Percentiles rank a stretch among this genome's conserved stretches.
Evolutionary conservation across 371 early-diverging fungal species (phyloP).

Genomic region (Rhizopus arrhizus): DNA sequence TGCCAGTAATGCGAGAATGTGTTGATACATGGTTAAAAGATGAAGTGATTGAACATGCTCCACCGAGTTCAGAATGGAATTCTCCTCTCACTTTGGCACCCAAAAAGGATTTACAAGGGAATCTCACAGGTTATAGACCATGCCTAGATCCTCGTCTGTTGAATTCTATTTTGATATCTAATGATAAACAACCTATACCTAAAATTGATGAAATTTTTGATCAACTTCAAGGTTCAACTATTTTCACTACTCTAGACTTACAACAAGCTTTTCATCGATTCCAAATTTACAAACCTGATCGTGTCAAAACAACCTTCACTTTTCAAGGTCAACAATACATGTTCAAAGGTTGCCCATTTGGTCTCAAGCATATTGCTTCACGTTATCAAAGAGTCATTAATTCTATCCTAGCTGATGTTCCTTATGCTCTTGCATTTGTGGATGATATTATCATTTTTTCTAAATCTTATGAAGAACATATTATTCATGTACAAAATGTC

Average conservation of each 20-base stretch:
- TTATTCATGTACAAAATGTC: too few relatives aligned
- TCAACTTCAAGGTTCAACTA: neutral
- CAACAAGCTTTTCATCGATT: neutral
- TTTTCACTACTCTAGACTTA: neutral
- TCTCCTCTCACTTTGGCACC: neutral
- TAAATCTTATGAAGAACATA: too few relatives aligned
- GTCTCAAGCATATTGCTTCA: neutral
- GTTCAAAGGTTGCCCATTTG: neutral
- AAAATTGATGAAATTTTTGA: neutral
- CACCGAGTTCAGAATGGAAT: neutral
- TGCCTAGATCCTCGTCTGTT: neutral
- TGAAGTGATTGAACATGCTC: too few relatives aligned
- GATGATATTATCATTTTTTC: neutral
- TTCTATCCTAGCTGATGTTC: too few relatives aligned
- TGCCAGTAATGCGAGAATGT: too few relatives aligned
- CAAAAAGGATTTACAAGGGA: constrained; percentile 1
- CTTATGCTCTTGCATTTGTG: too few relatives aligned
- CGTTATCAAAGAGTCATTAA: too few relatives aligned
- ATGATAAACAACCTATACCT: neutral
- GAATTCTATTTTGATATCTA: neutral
- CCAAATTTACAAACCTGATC: neutral
- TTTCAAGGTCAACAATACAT: neutral
- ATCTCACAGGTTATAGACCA: neutral
- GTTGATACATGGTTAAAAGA: too few relatives aligned
- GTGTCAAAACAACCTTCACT: neutral